phyloP scores from a whole-genome alignment of 352 stramenopile species.

The Phytophthora sp. region DNA sequence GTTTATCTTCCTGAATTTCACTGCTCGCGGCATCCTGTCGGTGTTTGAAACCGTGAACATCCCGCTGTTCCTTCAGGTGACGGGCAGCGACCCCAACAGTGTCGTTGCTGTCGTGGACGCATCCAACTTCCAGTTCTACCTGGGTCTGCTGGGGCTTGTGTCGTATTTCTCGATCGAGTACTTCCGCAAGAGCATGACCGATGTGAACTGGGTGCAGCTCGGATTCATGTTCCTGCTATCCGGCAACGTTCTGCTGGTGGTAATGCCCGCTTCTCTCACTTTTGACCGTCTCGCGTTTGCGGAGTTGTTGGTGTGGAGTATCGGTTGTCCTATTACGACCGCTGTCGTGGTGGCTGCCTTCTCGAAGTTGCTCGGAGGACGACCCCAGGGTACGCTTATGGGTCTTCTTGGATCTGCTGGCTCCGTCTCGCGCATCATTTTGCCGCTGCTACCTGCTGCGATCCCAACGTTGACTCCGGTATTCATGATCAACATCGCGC shows the following conservation, averaged over 20 bases:
- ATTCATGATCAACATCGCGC: constrained; percentile 75
- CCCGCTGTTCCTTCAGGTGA: constrained; percentile 77
- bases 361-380: constrained; percentile 75
- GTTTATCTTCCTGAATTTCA: constrained; percentile 87
- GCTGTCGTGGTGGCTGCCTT: constrained; percentile 79
- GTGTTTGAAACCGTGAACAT: constrained; percentile 89
- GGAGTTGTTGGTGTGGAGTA: constrained; percentile 82
- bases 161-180: constrained; percentile 84
- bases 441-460: constrained; percentile 73
- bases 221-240: constrained; percentile 69
- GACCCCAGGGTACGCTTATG: constrained; percentile 83
- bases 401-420: constrained; percentile 73
- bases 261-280: constrained; percentile 47
- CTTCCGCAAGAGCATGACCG: constrained; percentile 68
- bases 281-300: constrained; percentile 59
- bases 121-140: constrained; percentile 86
- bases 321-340: constrained; percentile 80
- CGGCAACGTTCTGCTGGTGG: constrained; percentile 64
- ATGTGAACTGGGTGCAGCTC: constrained; percentile 75
- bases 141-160: constrained; percentile 73
- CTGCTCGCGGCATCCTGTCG: constrained; percentile 72
- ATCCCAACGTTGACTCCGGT: constrained; percentile 72
- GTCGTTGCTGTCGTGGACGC: constrained; percentile 61
- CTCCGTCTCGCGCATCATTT: constrained; percentile 76
- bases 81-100: constrained; percentile 60